A percentile compares a stretch with the other conserved stretches of the same genome.
Evolutionary conservation across 2,329 filamentous ascomycete genomes (phyloP).

Genomic region (Dryadomyces sulphureus): DNA sequence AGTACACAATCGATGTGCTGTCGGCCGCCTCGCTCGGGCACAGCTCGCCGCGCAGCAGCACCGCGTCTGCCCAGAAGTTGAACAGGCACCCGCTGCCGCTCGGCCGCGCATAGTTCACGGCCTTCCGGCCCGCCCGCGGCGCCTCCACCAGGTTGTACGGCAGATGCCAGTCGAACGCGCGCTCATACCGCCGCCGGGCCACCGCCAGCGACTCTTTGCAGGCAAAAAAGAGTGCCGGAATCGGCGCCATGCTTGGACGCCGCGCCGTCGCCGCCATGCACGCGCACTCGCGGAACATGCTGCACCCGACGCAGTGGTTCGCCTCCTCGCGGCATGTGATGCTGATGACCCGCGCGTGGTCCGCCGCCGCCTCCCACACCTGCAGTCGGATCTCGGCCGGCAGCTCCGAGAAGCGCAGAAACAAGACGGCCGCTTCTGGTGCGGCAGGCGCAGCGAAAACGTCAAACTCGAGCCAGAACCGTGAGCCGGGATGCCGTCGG

Average conservation of each 20-base stretch:
- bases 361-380: slow-evolving; percentile 26
- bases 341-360: slow-evolving; percentile 27
- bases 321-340: slow-evolving; percentile 19
- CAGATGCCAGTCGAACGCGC: slow-evolving; percentile 30
- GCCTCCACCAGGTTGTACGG: slow-evolving; percentile 17
- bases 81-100: slow-evolving; percentile 21
- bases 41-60: slow-evolving; percentile 32
- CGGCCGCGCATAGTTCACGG: too few relatives aligned
- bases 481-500: too few relatives aligned
- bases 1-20: slow-evolving; percentile 33
- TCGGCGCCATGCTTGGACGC: too few relatives aligned
- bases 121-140: too few relatives aligned
- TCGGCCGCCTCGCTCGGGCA: slow-evolving; percentile 31
- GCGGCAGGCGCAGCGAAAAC: slow-evolving; percentile 8
- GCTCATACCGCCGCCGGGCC: slow-evolving; percentile 28
- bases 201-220: slow-evolving; percentile 27
- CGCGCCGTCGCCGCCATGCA: neutral
- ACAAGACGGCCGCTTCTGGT: slow-evolving; percentile 12
- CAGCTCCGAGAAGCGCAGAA: slow-evolving; percentile 22
- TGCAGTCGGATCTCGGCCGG: slow-evolving; percentile 32
- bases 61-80: slow-evolving; percentile 30
- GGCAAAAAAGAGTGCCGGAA: slow-evolving; percentile 29
- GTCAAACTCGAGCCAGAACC: slow-evolving; percentile 31
- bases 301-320: neutral
- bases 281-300: slow-evolving; percentile 1